phyloP scores from a whole-genome alignment of 1,284 basidiomycete species.

The Lentinula novae-zelandiae region DNA sequence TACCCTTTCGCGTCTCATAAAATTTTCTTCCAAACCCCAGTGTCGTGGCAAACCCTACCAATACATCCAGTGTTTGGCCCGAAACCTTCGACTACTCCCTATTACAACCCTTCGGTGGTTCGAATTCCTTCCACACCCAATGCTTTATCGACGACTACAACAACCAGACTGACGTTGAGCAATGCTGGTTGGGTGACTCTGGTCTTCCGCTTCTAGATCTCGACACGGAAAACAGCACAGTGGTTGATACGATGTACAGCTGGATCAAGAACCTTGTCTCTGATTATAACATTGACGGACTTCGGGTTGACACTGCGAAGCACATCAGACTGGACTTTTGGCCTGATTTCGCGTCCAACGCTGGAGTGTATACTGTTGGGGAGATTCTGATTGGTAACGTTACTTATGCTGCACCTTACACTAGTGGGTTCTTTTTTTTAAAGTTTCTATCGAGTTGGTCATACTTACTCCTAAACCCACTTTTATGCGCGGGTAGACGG shows the following conservation, averaged over 20 bases:
- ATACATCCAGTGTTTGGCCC: constrained; percentile 18
- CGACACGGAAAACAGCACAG: constrained; percentile 62
- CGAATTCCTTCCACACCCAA: constrained; percentile 31
- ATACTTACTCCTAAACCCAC: too few relatives aligned
- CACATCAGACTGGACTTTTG: constrained; percentile 62
- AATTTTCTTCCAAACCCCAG: constrained; percentile 19
- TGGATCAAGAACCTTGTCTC: constrained; percentile 59
- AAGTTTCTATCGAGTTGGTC: neutral
- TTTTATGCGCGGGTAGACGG: too few relatives aligned
- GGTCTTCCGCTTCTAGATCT: constrained; percentile 64
- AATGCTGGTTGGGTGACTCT: constrained; percentile 74
- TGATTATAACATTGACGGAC: constrained; percentile 58
- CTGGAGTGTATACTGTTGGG: constrained; percentile 74
- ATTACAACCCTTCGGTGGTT: constrained; percentile 32
- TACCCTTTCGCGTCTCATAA: constrained; percentile 3
- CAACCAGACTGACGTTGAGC: constrained; percentile 66
- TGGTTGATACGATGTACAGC: constrained; percentile 47
- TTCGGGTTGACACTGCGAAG: constrained; percentile 68
- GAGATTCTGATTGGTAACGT: constrained; percentile 36
- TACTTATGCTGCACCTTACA: constrained; percentile 36
- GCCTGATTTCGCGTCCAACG: constrained; percentile 55
- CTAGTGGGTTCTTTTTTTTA: constrained; percentile 20
- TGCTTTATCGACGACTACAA: constrained; percentile 45
- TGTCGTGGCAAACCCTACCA: constrained; percentile 23
- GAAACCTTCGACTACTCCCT: constrained; percentile 34